Conservation (phyloP, 1,284 basidiomycete species). For the Pseudomicrostroma phylloplanum region DNA sequence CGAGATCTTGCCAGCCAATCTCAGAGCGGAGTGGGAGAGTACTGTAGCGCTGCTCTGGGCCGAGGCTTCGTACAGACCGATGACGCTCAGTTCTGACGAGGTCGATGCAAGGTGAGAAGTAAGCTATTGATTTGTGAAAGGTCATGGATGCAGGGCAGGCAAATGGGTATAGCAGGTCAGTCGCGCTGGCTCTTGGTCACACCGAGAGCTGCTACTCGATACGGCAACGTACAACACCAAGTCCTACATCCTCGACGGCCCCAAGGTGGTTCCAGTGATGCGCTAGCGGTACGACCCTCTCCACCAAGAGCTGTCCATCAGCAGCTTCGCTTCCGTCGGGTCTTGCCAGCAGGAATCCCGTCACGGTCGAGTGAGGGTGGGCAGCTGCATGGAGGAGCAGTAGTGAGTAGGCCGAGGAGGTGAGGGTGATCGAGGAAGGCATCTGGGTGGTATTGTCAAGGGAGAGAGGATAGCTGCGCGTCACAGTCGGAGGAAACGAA, state of each 20-base stretch:
- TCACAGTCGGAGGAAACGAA: too few relatives aligned
- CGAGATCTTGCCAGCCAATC: not conserved
- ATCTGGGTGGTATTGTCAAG: too few relatives aligned
- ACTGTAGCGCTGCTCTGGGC: not conserved
- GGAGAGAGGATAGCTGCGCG: too few relatives aligned
- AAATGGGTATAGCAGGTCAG: too few relatives aligned
- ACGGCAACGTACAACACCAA: not conserved
- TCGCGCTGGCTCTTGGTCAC: too few relatives aligned
- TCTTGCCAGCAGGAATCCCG: not conserved
- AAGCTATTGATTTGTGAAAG: not conserved
- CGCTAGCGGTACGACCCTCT: not conserved
- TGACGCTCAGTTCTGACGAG: not conserved
- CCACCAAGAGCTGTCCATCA: not conserved
- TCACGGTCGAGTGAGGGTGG: not conserved
- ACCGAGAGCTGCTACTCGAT: too few relatives aligned
- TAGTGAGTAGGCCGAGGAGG: not conserved
- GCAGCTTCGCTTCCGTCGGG: not conserved
- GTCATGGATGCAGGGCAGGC: too few relatives aligned
- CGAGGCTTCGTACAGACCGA: constrained; percentile 2
- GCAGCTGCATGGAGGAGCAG: constrained; percentile 1
- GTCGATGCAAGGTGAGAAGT: not conserved
- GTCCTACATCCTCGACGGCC: not conserved
- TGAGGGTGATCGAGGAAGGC: not conserved
- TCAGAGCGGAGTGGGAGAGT: not conserved
- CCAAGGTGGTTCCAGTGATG: constrained; percentile 2